Conservation (phyloP, 225 moss, liverwort and hornwort genomes). For the Takakia lepidozioides region DNA sequence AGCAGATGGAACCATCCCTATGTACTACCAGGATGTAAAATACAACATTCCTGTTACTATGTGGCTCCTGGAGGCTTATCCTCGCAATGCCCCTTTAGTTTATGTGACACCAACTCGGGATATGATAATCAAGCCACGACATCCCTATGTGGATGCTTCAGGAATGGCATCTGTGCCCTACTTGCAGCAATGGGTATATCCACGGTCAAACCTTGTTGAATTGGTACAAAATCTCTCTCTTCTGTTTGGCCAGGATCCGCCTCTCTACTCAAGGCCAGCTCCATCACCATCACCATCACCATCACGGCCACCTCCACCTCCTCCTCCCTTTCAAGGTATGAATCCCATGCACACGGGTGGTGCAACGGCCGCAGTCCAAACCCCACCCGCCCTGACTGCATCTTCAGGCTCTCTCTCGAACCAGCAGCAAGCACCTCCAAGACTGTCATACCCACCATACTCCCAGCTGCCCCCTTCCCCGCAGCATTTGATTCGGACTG, state of each 20-base stretch:
- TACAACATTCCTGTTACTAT: slow-evolving; percentile 95
- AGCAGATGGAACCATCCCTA: slow-evolving; percentile 95
- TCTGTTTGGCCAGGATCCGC: slow-evolving; percentile 90
- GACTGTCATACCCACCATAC: slow-evolving; percentile 73
- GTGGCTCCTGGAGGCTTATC: slow-evolving; percentile 93
- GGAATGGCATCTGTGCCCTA: slow-evolving; percentile 69
- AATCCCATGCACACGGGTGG: slow-evolving; percentile 88
- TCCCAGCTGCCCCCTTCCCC: slow-evolving; percentile 29
- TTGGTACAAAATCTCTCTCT: slow-evolving; percentile 82
- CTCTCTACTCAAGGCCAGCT: slow-evolving; percentile 74
- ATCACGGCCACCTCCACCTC: slow-evolving; percentile 49
- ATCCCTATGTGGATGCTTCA: slow-evolving; percentile 81
- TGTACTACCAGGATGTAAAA: slow-evolving; percentile 98
- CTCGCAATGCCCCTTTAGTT: slow-evolving; percentile 72
- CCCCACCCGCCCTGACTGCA: slow-evolving; percentile 5
- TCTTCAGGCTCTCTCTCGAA: slow-evolving; percentile 44
- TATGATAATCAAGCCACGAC: slow-evolving; percentile 98
- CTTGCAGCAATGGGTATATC: slow-evolving; percentile 85
- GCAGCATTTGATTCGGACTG: slow-evolving; percentile 27
- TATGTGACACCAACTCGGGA: slow-evolving; percentile 92
- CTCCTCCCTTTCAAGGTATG: slow-evolving; percentile 32
- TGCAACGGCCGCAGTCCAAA: slow-evolving; percentile 4
- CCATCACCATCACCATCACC: slow-evolving; percentile 16
- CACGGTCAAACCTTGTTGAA: slow-evolving; percentile 92
- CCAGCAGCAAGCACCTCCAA: slow-evolving; percentile 44